Conservation (phyloP, 768 basidiomycete genomes). For the Cystobasidium onofrii region DNA sequence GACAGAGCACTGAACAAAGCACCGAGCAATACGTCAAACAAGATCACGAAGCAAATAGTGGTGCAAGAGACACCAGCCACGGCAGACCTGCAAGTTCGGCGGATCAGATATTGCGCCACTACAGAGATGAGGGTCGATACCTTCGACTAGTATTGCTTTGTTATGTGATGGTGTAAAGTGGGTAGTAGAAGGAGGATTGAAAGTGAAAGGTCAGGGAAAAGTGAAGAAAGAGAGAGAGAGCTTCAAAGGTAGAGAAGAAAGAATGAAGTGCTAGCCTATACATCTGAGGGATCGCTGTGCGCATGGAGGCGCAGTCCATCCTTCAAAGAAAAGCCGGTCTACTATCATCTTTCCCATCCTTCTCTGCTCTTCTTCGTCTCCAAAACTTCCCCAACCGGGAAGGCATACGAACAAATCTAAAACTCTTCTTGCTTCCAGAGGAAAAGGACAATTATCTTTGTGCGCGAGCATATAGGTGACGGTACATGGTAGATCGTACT, state of each 20-base stretch:
- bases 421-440: not conserved
- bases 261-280: not conserved
- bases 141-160: not conserved
- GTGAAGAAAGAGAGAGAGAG: not conserved
- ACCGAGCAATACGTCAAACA: too few species aligned
- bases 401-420: constrained; percentile 1
- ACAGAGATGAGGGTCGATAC: not conserved
- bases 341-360: not conserved
- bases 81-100: too few species aligned
- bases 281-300: not conserved
- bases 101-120: too few species aligned
- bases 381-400: not conserved
- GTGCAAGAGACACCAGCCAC: too few species aligned
- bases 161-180: not conserved
- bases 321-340: not conserved
- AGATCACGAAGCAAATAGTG: too few species aligned
- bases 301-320: not conserved
- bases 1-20: too few species aligned
- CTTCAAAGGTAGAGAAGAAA: not conserved
- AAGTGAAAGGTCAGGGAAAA: not conserved
- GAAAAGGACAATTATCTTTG: not conserved
- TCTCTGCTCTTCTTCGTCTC: not conserved
- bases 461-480: not conserved
- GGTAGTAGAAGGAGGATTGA: not conserved
- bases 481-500: not conserved